Conservation (phyloP, 2,329 filamentous ascomycete species). For the Periconia macrospinosa region DNA sequence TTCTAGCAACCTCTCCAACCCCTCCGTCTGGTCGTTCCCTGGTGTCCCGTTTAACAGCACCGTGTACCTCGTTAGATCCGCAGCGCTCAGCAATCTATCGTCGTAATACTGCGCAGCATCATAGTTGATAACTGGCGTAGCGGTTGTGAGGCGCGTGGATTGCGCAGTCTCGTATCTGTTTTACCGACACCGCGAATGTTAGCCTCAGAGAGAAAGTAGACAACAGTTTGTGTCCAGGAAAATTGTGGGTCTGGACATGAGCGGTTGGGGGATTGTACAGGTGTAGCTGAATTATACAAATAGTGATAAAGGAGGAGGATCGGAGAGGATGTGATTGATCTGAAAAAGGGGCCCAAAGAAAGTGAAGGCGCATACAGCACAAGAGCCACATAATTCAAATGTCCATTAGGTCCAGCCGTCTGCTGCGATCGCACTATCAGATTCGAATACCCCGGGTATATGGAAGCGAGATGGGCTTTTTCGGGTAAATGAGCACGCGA, state of each 20-base stretch:
- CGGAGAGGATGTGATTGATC: background rate
- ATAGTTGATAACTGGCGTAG: slow-evolving; percentile 12
- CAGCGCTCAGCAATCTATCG: slow-evolving; percentile 6
- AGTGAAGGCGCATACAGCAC: slow-evolving; percentile 3
- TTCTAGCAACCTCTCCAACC: slow-evolving; percentile 12
- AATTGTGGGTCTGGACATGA: no score
- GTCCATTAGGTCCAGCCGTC: slow-evolving; percentile 4
- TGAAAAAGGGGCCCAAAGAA: background rate
- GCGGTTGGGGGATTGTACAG: no score
- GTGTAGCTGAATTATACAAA: no score
- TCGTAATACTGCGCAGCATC: slow-evolving; percentile 10
- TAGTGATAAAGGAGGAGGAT: no score
- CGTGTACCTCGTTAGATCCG: slow-evolving; percentile 5
- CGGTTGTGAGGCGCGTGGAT: slow-evolving; percentile 6
- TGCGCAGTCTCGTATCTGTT: slow-evolving; percentile 5
- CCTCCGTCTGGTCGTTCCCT: slow-evolving; percentile 14
- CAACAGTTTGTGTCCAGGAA: no score
- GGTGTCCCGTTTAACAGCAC: slow-evolving; percentile 11
- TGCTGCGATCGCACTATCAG: slow-evolving; percentile 9
- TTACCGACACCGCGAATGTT: no score
- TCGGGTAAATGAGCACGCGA: slow-evolving; percentile 11
- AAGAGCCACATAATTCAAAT: slow-evolving; percentile 6
- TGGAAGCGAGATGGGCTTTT: slow-evolving; percentile 6
- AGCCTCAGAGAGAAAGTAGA: no score
- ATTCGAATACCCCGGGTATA: slow-evolving; percentile 10